A percentile compares a stretch with the other conserved stretches of the same genome.
These are phyloP conservation scores for Penicillium desertorum DNA, from an alignment of 495 filamentous ascomycete genomes.

Conservation along the genomic window DNA sequence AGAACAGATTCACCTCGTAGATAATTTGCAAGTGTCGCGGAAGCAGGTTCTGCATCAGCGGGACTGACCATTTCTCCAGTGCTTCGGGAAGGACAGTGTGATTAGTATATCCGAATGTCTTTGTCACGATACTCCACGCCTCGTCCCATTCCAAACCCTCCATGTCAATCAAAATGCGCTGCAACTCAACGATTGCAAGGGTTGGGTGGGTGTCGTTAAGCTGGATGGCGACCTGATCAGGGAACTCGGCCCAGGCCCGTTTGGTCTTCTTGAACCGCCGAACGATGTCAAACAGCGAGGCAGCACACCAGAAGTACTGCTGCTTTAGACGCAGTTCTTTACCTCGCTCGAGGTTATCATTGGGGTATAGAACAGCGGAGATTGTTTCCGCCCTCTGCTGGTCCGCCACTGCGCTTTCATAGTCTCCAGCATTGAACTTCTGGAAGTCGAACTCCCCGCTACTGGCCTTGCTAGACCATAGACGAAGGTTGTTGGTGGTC, in stretches of 20 bases:
- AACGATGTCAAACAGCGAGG: constrained; percentile 92
- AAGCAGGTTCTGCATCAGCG: constrained; percentile 85
- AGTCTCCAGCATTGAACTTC: constrained; percentile 98
- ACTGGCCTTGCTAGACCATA: constrained; percentile 97
- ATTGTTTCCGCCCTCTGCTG: constrained; percentile 97
- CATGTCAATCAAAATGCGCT: constrained; percentile 84
- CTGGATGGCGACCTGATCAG: constrained; percentile 94
- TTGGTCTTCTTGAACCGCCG: constrained; percentile 97
- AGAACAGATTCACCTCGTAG: constrained; percentile 95
- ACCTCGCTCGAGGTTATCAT: constrained; percentile 93
- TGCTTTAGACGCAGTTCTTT: constrained; percentile 98
- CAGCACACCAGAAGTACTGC: constrained; percentile 99
- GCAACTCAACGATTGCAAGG: constrained; percentile 90
- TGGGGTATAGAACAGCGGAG: constrained; percentile 94
- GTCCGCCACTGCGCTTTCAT: constrained; percentile 94
- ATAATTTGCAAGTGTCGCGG: constrained; percentile 97
- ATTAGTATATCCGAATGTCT: constrained; percentile 93
- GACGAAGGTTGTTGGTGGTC: constrained; percentile 92
- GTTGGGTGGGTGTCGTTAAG: constrained; percentile 98
- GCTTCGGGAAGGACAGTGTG: constrained; percentile 97
- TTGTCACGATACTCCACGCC: constrained; percentile 77
- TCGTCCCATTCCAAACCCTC: constrained; percentile 94
- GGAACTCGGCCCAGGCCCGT: constrained; percentile 85
- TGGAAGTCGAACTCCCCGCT: constrained; percentile 99
- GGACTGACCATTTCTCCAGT: constrained; percentile 97